Evolutionary conservation across 129 eudicot species (phyloP).

Genomic region (Kitagawia praeruptora): DNA sequence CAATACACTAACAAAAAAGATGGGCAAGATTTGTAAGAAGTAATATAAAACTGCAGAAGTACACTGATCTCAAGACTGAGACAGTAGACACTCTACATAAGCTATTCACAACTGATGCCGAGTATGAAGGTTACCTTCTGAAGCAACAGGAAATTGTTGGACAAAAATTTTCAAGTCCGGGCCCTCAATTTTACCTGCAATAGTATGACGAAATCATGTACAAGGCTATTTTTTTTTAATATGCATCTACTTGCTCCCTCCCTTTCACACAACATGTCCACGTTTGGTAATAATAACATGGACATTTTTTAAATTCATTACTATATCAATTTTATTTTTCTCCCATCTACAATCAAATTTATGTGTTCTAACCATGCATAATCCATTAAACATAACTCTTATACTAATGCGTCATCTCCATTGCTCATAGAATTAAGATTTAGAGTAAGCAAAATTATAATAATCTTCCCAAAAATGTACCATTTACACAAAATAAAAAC

Average conservation of each 20-base stretch:
- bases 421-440: background rate
- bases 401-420: background rate
- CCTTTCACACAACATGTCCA: background rate
- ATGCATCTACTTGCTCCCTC: background rate
- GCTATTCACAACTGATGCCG: background rate
- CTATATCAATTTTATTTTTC: background rate
- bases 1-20: background rate
- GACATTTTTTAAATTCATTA: background rate
- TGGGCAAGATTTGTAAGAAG: background rate
- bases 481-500: background rate
- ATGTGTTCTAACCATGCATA: background rate
- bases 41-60: background rate
- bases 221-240: background rate
- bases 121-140: constrained; percentile 46
- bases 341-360: background rate
- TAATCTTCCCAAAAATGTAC: background rate
- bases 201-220: background rate
- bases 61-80: background rate
- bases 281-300: background rate
- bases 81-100: background rate
- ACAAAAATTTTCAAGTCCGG: constrained; percentile 84
- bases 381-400: background rate
- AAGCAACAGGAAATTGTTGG: constrained; percentile 55
- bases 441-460: background rate
- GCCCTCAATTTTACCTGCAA: constrained; percentile 65